phyloP scores from a whole-genome alignment of 2,329 filamentous ascomycete genomes.

The Leptoxyphium fumago region DNA sequence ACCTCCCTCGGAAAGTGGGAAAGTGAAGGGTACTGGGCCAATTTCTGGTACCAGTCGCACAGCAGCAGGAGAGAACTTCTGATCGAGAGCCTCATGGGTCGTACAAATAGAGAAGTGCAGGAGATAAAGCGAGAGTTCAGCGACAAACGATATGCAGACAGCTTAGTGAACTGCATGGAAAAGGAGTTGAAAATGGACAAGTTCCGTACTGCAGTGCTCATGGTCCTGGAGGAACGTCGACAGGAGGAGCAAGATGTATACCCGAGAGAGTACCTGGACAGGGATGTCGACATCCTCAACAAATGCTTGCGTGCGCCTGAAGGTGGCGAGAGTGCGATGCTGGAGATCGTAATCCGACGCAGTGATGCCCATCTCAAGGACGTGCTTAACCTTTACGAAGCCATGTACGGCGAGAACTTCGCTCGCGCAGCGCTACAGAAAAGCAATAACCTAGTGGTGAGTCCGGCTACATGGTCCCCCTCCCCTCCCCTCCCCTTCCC shows the following conservation, averaged over 20 bases:
- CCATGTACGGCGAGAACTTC: slow-evolving; percentile 63
- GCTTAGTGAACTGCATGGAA: slow-evolving; percentile 70
- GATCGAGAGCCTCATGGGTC: slow-evolving; percentile 85
- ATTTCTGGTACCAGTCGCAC: slow-evolving; percentile 90
- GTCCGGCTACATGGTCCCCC: slow-evolving; percentile 25
- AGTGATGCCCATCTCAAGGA: slow-evolving; percentile 73
- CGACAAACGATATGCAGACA: slow-evolving; percentile 83
- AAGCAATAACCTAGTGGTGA: slow-evolving; percentile 81
- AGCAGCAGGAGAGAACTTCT: slow-evolving; percentile 73
- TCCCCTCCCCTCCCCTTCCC: background rate
- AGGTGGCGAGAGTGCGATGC: slow-evolving; percentile 78
- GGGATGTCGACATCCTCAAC: slow-evolving; percentile 60
- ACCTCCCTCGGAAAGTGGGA: slow-evolving; percentile 84
- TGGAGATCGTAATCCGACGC: slow-evolving; percentile 65
- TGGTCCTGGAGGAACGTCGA: slow-evolving; percentile 66
- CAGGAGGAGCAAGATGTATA: slow-evolving; percentile 63
- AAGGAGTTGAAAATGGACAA: slow-evolving; percentile 91
- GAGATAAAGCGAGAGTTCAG: slow-evolving; percentile 77
- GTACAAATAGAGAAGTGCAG: slow-evolving; percentile 72
- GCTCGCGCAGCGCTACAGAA: slow-evolving; percentile 75
- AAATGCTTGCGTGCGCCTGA: slow-evolving; percentile 53
- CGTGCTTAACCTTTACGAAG: slow-evolving; percentile 63
- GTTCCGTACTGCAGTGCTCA: slow-evolving; percentile 75
- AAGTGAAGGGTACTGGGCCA: slow-evolving; percentile 92
- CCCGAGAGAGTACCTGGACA: slow-evolving; percentile 39